Conservation (phyloP, 73 alveolate species). For the Uronychia binucleata region DNA sequence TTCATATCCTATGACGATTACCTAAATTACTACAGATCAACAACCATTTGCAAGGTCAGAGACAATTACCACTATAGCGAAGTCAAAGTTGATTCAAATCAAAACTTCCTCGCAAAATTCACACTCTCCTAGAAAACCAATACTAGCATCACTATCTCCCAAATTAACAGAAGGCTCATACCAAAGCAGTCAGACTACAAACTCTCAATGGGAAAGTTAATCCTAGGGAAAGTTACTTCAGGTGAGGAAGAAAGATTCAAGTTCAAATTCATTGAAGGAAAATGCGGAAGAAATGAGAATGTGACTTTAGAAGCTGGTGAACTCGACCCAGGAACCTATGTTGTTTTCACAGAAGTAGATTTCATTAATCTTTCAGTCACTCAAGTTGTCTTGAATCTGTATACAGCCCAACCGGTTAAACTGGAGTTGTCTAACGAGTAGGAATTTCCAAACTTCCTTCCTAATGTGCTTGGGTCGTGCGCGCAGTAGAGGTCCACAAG, state of each 20-base stretch:
- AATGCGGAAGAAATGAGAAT: conserved; percentile 25
- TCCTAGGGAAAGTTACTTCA: neutral
- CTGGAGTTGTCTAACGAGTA: neutral
- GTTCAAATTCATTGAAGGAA: conserved; percentile 23
- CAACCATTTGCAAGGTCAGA: conserved; percentile 63
- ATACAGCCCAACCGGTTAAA: conserved; percentile 10
- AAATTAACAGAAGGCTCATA: conserved; percentile 9
- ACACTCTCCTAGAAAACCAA: neutral
- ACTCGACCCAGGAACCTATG: conserved; percentile 44
- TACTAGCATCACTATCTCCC: conserved; percentile 6
- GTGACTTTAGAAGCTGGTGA: conserved; percentile 16
- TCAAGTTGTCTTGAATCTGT: conserved; percentile 19
- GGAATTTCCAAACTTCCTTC: conserved; percentile 16
- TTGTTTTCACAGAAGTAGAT: conserved; percentile 27
- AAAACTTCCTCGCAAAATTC: neutral
- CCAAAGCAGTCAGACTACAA: conserved; percentile 10
- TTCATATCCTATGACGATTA: conserved; percentile 77
- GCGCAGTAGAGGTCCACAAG: conserved; percentile 26
- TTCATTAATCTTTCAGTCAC: conserved; percentile 11
- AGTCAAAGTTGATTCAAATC: neutral
- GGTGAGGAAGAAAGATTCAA: conserved; percentile 19
- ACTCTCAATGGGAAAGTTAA: conserved; percentile 4
- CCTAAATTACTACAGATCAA: conserved; percentile 52
- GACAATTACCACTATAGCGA: neutral
- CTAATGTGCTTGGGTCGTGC: conserved; percentile 38